Conservation (phyloP, 2,329 filamentous ascomycete species). For the Exophiala aquamarina region DNA sequence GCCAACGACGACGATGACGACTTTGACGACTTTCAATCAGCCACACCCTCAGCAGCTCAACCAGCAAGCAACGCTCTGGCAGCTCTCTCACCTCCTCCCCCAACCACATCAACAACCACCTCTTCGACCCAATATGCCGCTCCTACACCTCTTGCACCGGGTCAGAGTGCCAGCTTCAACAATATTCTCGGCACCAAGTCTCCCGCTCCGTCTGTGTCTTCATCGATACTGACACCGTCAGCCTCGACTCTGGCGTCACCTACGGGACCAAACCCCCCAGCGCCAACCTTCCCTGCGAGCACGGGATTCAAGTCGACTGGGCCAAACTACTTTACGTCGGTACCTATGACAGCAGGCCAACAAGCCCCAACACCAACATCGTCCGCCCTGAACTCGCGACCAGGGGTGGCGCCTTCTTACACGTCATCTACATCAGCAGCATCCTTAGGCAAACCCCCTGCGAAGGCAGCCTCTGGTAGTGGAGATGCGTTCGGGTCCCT, state of each 20-base stretch:
- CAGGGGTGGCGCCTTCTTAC: constrained; percentile 38
- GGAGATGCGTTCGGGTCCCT: constrained; percentile 89
- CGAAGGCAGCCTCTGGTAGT: constrained; percentile 50
- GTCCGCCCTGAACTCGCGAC: constrained; percentile 28
- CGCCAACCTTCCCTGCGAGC: constrained; percentile 52
- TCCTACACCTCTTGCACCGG: constrained; percentile 80
- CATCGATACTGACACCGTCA: constrained; percentile 66
- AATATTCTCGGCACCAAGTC: constrained; percentile 74
- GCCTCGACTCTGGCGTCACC: constrained; percentile 45
- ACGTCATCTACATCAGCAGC: constrained; percentile 39
- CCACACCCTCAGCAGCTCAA: constrained; percentile 54
- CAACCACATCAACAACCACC: constrained; percentile 46
- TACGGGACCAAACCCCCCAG: constrained; percentile 39
- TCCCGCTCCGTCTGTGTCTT: constrained; percentile 35
- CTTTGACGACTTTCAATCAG: constrained; percentile 97
- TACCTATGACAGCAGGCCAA: constrained; percentile 39
- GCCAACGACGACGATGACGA: constrained; percentile 75
- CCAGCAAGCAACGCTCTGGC: constrained; percentile 37
- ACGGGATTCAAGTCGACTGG: constrained; percentile 67
- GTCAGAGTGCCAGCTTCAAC: constrained; percentile 76
- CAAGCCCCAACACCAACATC: constrained; percentile 32
- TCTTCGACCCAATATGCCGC: constrained; percentile 70
- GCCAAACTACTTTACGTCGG: constrained; percentile 94
- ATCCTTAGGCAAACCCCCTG: constrained; percentile 48
- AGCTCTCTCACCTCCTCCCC: constrained; percentile 45